phyloP scores from a whole-genome alignment of 352 stramenopile genomes.

The Phytophthora constricta region DNA sequence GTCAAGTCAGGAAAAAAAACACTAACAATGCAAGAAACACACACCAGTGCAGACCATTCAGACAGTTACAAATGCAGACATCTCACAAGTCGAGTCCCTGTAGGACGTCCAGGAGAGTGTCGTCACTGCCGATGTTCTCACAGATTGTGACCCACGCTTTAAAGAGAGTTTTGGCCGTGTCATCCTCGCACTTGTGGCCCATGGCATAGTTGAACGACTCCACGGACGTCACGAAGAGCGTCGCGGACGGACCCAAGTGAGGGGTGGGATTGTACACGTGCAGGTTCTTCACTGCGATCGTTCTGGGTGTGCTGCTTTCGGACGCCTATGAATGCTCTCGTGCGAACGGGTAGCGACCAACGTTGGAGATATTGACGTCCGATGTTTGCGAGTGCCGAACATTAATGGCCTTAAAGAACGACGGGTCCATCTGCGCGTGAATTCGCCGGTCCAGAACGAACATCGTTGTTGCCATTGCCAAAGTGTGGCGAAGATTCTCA shows the following conservation, averaged over 20 bases:
- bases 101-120: constrained; percentile 31
- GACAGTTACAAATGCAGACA: no score
- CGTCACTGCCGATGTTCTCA: constrained; percentile 19
- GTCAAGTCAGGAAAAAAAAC: no score
- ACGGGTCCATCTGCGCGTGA: constrained; percentile 22
- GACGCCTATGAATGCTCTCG: constrained; percentile 3
- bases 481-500: constrained; percentile 19
- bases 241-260: constrained; percentile 25
- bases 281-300: constrained; percentile 30
- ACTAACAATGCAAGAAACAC: no score
- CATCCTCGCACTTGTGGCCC: constrained; percentile 40
- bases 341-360: constrained; percentile 32
- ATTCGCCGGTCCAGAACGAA: constrained; percentile 25
- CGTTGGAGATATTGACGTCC: constrained; percentile 34
- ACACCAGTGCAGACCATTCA: no score
- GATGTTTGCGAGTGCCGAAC: constrained; percentile 24
- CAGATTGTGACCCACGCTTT: constrained; percentile 17
- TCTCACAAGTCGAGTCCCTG: no score
- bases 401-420: constrained; percentile 21
- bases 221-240: constrained; percentile 35
- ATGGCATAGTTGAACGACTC: constrained; percentile 39
- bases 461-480: constrained; percentile 15
- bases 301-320: not conserved
- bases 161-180: constrained; percentile 24
- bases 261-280: constrained; percentile 38